Conservation (phyloP, 257 asterid species). For the Parsonsia alboflavescens region DNA sequence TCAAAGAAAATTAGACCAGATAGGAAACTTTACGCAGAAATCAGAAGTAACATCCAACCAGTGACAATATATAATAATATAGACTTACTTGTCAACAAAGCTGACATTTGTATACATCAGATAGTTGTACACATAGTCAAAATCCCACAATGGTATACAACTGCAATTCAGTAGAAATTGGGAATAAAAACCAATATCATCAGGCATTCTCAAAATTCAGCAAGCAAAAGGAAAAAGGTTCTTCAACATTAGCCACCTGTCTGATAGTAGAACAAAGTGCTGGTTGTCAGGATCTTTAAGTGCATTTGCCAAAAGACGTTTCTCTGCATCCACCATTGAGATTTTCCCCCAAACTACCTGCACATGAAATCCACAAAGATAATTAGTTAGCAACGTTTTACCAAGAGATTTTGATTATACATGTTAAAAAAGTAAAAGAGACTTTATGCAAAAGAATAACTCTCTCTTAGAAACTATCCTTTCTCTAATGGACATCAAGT, state of each 20-base stretch:
- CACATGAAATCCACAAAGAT: constrained; percentile 12
- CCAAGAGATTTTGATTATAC: background rate
- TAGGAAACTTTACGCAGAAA: background rate
- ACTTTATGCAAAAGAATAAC: background rate
- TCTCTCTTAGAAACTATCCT: background rate
- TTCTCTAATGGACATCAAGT: background rate
- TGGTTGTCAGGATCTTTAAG: constrained; percentile 79
- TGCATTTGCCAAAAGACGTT: constrained; percentile 79
- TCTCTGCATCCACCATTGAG: constrained; percentile 99
- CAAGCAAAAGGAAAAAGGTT: constrained; percentile 9
- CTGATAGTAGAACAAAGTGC: constrained; percentile 90
- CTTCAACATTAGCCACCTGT: constrained; percentile 52
- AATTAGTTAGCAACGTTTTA: background rate
- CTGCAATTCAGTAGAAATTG: constrained; percentile 50
- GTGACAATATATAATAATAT: background rate
- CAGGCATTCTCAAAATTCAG: constrained; percentile 5
- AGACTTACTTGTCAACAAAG: constrained; percentile 83
- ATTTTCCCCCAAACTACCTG: constrained; percentile 99
- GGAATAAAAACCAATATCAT: constrained; percentile 23
- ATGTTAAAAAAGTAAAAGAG: background rate
- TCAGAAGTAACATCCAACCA: background rate
- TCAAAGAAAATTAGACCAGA: background rate
- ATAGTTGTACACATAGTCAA: constrained; percentile 84
- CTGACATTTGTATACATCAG: constrained; percentile 92
- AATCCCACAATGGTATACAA: constrained; percentile 83